Evolutionary conservation across 768 basidiomycete species (phyloP).

Genomic region (Termitomyces sp.): DNA sequence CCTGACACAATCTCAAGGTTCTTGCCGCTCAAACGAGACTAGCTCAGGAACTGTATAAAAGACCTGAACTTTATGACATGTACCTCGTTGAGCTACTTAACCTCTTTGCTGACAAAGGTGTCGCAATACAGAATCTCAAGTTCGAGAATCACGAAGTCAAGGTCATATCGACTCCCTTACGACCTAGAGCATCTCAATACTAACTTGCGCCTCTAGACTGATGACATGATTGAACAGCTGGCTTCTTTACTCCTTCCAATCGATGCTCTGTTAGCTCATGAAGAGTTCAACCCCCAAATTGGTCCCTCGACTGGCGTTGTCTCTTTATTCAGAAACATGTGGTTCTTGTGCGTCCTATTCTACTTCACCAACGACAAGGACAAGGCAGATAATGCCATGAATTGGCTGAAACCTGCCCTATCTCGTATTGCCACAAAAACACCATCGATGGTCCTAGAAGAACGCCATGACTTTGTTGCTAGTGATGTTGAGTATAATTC

Average conservation of each 20-base stretch:
- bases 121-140: constrained; percentile 81
- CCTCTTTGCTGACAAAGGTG: constrained; percentile 87
- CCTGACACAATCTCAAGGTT: constrained; percentile 40
- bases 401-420: constrained; percentile 75
- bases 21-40: constrained; percentile 88
- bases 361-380: constrained; percentile 60
- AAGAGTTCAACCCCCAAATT: constrained; percentile 57
- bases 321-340: constrained; percentile 84
- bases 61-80: constrained; percentile 71
- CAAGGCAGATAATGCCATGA: constrained; percentile 59
- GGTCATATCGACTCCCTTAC: constrained; percentile 29
- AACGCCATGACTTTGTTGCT: constrained; percentile 73
- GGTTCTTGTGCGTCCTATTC: constrained; percentile 90
- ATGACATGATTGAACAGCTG: constrained; percentile 83
- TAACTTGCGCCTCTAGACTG: constrained; percentile 40
- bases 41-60: constrained; percentile 68
- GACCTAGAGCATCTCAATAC: neutral
- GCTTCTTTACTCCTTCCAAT: constrained; percentile 88
- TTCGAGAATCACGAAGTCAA: constrained; percentile 62
- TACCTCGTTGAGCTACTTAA: constrained; percentile 84
- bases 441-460: constrained; percentile 79
- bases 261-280: constrained; percentile 75
- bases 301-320: constrained; percentile 56
- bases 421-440: constrained; percentile 81
- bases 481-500: constrained; percentile 93